These are phyloP conservation scores for Laetiporus sulphureus DNA, from an alignment of 1,284 basidiomycete genomes.

Conservation along the genomic window DNA sequence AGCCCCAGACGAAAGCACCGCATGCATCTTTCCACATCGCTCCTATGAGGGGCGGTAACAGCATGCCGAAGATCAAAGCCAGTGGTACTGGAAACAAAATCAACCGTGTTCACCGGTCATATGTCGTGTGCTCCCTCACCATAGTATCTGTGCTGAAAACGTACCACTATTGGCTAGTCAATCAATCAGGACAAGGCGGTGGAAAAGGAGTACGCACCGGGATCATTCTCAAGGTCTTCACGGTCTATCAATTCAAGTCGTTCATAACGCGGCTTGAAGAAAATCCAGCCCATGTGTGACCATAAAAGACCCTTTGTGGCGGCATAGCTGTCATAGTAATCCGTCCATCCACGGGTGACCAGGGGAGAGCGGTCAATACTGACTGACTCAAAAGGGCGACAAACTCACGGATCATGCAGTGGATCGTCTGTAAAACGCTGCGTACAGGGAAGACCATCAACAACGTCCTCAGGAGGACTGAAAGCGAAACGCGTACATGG, in stretches of 20 bases:
- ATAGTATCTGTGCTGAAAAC: conserved; percentile 68
- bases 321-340: conserved; percentile 43
- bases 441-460: neutral
- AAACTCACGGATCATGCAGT: conserved; percentile 60
- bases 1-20: conserved; percentile 66
- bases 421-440: conserved; percentile 74
- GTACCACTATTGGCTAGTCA: conserved; percentile 46
- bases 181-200: too few species aligned
- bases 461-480: neutral
- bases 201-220: conserved; percentile 35
- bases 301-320: conserved; percentile 69
- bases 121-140: too few species aligned
- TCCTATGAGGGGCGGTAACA: conserved; percentile 49
- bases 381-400: neutral
- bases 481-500: conserved; percentile 42
- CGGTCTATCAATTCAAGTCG: conserved; percentile 59
- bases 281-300: conserved; percentile 84
- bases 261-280: conserved; percentile 66
- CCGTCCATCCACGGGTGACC: neutral
- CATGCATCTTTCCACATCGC: conserved; percentile 50
- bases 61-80: conserved; percentile 54
- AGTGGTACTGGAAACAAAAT: conserved; percentile 54
- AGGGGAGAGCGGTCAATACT: neutral
- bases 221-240: conserved; percentile 66
- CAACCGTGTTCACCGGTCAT: too few species aligned